Evolutionary conservation across 495 filamentous ascomycete genomes (phyloP).

Genomic region (Oidiodendron maius): DNA sequence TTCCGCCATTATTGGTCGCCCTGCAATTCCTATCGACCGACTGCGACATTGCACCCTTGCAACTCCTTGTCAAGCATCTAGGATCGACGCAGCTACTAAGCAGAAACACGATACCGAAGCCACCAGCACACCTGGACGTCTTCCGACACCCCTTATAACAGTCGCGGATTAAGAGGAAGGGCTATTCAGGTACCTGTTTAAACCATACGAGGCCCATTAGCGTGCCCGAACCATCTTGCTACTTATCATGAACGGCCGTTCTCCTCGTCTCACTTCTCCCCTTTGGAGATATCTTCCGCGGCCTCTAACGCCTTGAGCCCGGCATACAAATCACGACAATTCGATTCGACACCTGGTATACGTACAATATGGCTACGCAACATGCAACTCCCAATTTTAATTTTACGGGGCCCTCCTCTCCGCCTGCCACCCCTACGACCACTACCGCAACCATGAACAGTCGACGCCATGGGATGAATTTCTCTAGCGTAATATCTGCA

Average conservation of each 20-base stretch:
- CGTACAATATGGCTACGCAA: slow-evolving; percentile 35
- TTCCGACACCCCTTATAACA: slow-evolving; percentile 15
- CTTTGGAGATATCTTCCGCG: slow-evolving; percentile 37
- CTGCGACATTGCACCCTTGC: slow-evolving; percentile 18
- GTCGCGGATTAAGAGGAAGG: not conserved
- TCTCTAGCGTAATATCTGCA: not conserved
- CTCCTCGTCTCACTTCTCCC: slow-evolving; percentile 45
- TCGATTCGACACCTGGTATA: not conserved
- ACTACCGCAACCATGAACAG: slow-evolving; percentile 9
- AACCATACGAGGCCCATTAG: slow-evolving; percentile 14
- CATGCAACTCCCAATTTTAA: slow-evolving; percentile 36
- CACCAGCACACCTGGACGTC: slow-evolving; percentile 13
- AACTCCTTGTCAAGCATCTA: no score
- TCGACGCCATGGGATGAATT: slow-evolving; percentile 16
- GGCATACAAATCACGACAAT: slow-evolving; percentile 2
- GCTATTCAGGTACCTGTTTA: slow-evolving; percentile 6
- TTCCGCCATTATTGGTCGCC: slow-evolving; percentile 15
- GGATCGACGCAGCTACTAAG: no score
- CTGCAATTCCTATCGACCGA: slow-evolving; percentile 9
- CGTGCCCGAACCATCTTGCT: slow-evolving; percentile 12
- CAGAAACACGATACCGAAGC: no score
- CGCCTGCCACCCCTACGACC: slow-evolving; percentile 42
- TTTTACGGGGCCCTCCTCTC: slow-evolving; percentile 44
- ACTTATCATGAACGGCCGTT: slow-evolving; percentile 52
- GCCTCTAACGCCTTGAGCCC: slow-evolving; percentile 23